Percentiles rank a stretch among this genome's conserved stretches.
Conservation (phyloP, 1,284 basidiomycete genomes). For the Leccinum fuscescens region DNA sequence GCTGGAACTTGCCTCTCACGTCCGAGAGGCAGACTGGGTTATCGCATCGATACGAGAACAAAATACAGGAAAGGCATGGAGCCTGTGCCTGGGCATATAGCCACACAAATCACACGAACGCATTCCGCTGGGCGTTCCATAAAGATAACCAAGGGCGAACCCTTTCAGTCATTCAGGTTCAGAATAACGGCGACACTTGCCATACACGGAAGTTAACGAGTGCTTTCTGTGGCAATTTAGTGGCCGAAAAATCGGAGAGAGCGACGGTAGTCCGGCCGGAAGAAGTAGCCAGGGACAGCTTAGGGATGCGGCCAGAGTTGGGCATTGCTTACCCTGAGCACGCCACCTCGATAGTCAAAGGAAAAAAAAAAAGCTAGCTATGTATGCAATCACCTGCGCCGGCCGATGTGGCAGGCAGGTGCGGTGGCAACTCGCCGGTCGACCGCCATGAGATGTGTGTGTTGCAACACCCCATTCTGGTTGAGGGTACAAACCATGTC, state of each 20-base stretch:
- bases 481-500: constrained; percentile 26
- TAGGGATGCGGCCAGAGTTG: constrained; percentile 8
- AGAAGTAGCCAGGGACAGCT: constrained; percentile 13
- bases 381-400: background rate
- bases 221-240: constrained; percentile 4
- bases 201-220: constrained; percentile 5
- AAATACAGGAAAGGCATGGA: constrained; percentile 10
- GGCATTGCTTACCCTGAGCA: constrained; percentile 18
- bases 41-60: constrained; percentile 4
- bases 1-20: constrained; percentile 12
- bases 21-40: constrained; percentile 3
- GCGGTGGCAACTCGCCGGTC: constrained; percentile 27
- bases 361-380: constrained; percentile 12
- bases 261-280: constrained; percentile 15
- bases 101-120: constrained; percentile 14
- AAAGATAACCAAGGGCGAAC: constrained; percentile 12
- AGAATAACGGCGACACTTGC: constrained; percentile 12
- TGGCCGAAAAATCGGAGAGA: constrained; percentile 8
- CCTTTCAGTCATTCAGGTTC: constrained; percentile 10
- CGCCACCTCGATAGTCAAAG: constrained; percentile 24
- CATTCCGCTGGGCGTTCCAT: background rate
- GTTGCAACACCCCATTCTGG: constrained; percentile 12
- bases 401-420: constrained; percentile 18
- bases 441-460: constrained; percentile 16
- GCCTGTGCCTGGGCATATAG: constrained; percentile 22